Evolutionary conservation across 140 eudicot species (phyloP), one percentile per base, ranked within the genome.

Genomic region (Eryngium alpinum): DNA sequence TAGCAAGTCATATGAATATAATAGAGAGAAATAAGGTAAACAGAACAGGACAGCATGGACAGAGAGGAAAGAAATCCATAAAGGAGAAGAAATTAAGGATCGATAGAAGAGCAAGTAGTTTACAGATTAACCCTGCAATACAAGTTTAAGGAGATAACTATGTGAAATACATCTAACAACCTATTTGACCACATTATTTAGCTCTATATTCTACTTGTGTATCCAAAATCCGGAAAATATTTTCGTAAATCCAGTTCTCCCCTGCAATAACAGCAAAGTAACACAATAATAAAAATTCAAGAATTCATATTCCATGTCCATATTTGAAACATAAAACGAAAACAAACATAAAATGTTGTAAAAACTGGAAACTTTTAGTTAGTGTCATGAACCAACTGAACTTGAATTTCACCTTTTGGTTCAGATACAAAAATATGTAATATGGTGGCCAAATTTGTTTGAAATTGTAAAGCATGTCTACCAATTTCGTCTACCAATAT

Each of bases 61-160:
- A 31, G 52, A 29, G 25, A 22, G 63, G 65, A 33, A 5, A 29
- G 27, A 13, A 15, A 32, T 15, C 27, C 31, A 6, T 24, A 52
- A 50, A 27, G 49, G 31, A 1, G 22, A 38, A 75, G n/a, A 27
- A 24, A 52, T 63, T 3, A 34, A 57, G 65, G 67, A 53, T 72
- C 49, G 29, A 50, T 3, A 4, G 25, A 67, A 57, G 72, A 60
- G 46, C 9, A 33, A 52, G 44, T 24, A 77, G 78, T 73, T 87
- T 85, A 89, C 84, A 89, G 90, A 83, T 87, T 87, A 63, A 89
- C 93, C 81, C 87, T 83, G 83, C 90, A 89, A 75, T 87, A 89
- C 85, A 89, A 81, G 84, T 89, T 89, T 90, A 89, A 85, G 51
- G 90, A 76, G 75, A 87, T 83, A 81, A 87, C 86, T 29, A 50